These are phyloP conservation scores for Tothia fuscella DNA, from an alignment of 2,329 filamentous ascomycete genomes.

Conservation along the genomic window DNA sequence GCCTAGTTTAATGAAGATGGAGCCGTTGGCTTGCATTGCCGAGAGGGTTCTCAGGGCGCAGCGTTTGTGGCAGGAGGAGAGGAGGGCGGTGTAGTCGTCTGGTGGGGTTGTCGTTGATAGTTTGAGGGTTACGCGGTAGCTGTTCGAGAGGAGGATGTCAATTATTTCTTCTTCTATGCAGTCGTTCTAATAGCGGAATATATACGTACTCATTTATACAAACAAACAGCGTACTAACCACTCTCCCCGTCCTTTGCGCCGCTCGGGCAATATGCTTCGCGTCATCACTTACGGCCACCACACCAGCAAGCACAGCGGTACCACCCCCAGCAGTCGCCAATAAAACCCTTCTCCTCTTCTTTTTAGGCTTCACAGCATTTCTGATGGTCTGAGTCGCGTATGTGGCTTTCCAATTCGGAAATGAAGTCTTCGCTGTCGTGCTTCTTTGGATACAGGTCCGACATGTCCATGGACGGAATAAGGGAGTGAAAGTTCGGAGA, in stretches of 20 bases:
- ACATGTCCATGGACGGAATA: slow-evolving; percentile 7
- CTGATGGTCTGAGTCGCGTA: not conserved
- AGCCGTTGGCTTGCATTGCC: slow-evolving; percentile 89
- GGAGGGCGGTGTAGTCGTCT: slow-evolving; percentile 52
- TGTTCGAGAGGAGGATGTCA: slow-evolving; percentile 29
- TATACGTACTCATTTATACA: slow-evolving; percentile 75
- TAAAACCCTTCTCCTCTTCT: slow-evolving; percentile 5
- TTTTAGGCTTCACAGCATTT: not conserved
- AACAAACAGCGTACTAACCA: slow-evolving; percentile 60
- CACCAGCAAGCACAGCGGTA: slow-evolving; percentile 23
- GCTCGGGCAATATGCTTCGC: slow-evolving; percentile 66
- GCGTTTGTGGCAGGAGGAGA: slow-evolving; percentile 80
- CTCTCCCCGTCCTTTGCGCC: slow-evolving; percentile 64
- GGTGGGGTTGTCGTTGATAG: slow-evolving; percentile 43
- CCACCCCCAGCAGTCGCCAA: slow-evolving; percentile 1
- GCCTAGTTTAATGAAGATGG: slow-evolving; percentile 95
- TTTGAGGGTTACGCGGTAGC: slow-evolving; percentile 79
- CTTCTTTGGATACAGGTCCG: slow-evolving; percentile 6
- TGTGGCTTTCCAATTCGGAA: not conserved
- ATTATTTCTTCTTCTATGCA: slow-evolving; percentile 6
- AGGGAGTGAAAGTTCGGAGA: not conserved
- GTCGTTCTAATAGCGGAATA: too few species aligned
- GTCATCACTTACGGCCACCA: slow-evolving; percentile 47
- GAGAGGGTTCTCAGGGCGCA: slow-evolving; percentile 79
- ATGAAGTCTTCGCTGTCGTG: not conserved